Conservation (phyloP, 371 early-diverging fungal species). For the Mucor racemosus region DNA sequence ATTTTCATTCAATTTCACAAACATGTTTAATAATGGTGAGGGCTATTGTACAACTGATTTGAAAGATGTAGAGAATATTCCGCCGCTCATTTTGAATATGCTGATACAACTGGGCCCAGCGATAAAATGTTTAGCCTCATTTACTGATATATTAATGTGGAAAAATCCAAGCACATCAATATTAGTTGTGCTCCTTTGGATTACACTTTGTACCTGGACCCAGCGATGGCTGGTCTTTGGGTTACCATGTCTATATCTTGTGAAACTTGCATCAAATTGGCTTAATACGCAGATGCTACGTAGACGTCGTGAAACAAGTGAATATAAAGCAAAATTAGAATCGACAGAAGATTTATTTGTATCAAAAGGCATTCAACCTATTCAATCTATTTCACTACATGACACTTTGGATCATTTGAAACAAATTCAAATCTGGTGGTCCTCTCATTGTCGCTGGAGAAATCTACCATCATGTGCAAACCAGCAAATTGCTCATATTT, state of each 20-base stretch:
- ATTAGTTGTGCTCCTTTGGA: background rate
- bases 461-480: background rate
- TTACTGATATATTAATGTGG: background rate
- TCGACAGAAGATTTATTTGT: background rate
- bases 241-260: slow-evolving; percentile 7
- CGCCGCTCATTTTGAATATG: background rate
- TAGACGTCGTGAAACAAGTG: background rate
- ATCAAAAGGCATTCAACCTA: background rate
- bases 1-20: background rate
- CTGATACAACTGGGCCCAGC: background rate
- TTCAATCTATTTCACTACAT: background rate
- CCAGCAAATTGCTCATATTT: background rate
- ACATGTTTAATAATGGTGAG: background rate
- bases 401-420: background rate
- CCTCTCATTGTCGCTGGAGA: background rate
- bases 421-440: background rate
- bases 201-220: slow-evolving; percentile 12
- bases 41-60: background rate
- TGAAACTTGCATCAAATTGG: slow-evolving; percentile 2
- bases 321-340: background rate
- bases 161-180: background rate
- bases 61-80: background rate
- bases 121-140: background rate
- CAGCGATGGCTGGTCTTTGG: slow-evolving; percentile 8
- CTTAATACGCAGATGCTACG: background rate